Base-by-base conservation (phyloP, 2,329 filamentous ascomycete genomes). In the Hypoxylon rubiginosum region DNA sequence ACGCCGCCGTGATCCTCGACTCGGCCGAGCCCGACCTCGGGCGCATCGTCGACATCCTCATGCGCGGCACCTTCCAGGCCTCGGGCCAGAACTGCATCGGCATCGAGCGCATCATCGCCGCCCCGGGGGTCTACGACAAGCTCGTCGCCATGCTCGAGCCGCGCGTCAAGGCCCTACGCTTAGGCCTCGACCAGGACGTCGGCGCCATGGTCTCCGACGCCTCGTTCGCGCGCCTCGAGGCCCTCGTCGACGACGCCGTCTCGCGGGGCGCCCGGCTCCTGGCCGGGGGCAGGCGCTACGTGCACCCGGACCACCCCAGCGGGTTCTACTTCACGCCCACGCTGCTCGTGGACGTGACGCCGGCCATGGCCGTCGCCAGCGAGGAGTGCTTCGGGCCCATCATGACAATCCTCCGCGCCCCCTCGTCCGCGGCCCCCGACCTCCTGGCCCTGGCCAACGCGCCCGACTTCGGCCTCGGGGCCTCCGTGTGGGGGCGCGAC, bases 31-130 rank as follows among this genome's bases (percentile, higher is more conserved):
- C 77, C 62, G 86, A 93, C 73, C 84, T 98, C 64, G 81, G 87
- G 4, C 88, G 91, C 45, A 90, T 98, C 53, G 87, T 88, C 41
- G 92, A 94, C 67, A 91, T 97, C 68, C 87, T 98, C 67, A 90
- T 99, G 82, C 90, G 96, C 57, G 96, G 95, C 56, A 93, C 93
- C 9, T 99, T 98, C 81, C 96, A 99, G 80, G 94, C 94, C 55
- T 91, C 94, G 15, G 96, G 96, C 1, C 96, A 99, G 79, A 99
- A 99, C 82, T 99, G 96, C 80, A 95, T 99, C 76, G 96, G 96
- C 59, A 95, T 97, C 71, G 96, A 99, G 82, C 92, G 96, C 60
- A 90, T 98, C 75, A 90, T 98, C 72, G 93, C 91, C 24, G 86
- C 92, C 15, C 90, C 93, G 1, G 83, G 82, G n/a, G 85, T 92